Conservation (phyloP, 1,284 basidiomycete genomes). For the Naganishia sp. region DNA sequence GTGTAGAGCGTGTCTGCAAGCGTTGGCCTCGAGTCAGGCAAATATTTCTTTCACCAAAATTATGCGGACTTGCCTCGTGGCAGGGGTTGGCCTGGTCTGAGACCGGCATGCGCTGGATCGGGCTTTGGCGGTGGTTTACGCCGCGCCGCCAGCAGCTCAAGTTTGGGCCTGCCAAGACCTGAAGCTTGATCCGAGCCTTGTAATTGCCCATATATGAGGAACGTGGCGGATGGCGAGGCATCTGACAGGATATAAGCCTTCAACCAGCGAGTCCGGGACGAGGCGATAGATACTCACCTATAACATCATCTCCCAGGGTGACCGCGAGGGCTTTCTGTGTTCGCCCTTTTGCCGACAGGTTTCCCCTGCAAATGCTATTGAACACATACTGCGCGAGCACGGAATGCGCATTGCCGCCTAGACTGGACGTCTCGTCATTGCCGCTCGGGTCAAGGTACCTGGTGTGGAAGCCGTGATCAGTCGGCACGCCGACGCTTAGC, state of each 20-base stretch:
- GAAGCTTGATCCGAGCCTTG: background rate
- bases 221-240: slow-evolving; percentile 35
- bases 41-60: background rate
- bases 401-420: slow-evolving; percentile 8
- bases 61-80: slow-evolving; percentile 44
- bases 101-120: slow-evolving; percentile 33
- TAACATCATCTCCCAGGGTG: slow-evolving; percentile 50
- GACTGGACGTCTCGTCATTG: background rate
- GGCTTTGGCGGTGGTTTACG: slow-evolving; percentile 15
- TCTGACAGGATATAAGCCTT: background rate
- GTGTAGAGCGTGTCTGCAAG: slow-evolving; percentile 42
- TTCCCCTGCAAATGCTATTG: slow-evolving; percentile 41
- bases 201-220: slow-evolving; percentile 46
- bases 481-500: background rate
- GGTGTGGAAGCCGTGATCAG: background rate
- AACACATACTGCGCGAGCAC: slow-evolving; percentile 43
- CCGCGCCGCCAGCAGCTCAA: slow-evolving; percentile 33
- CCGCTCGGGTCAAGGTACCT: slow-evolving; percentile 28
- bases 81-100: slow-evolving; percentile 52
- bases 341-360: slow-evolving; percentile 40
- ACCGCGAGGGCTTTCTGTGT: slow-evolving; percentile 45
- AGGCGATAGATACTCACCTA: slow-evolving; percentile 34
- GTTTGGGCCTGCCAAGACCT: background rate
- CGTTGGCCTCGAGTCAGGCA: background rate
- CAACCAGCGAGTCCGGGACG: background rate